Evolutionary conservation across 225 moss, liverwort and hornwort species (phyloP).

Genomic region (Thuidium tamariscinum): DNA sequence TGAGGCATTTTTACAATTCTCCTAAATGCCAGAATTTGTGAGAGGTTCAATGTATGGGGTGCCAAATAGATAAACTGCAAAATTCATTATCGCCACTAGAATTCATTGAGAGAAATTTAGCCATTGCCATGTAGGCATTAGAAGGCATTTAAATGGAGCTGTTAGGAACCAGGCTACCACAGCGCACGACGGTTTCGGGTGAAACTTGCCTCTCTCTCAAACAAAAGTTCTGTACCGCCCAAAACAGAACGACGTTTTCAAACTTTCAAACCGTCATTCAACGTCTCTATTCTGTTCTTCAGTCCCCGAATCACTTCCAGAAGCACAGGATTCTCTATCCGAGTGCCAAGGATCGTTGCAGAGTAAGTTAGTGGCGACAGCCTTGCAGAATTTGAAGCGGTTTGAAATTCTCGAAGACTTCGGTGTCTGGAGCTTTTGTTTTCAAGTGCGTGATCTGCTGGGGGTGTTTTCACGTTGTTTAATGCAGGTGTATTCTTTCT

Average conservation of each 20-base stretch:
- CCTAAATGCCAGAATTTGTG: too few relatives aligned
- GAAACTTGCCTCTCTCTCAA: neutral
- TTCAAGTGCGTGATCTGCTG: neutral
- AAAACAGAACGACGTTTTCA: neutral
- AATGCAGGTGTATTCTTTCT: neutral
- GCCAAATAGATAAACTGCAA: too few relatives aligned
- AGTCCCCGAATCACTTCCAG: neutral
- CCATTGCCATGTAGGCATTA: too few relatives aligned
- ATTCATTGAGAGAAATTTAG: too few relatives aligned
- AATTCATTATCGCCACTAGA: too few relatives aligned
- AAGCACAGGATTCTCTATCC: neutral
- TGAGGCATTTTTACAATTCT: too few relatives aligned
- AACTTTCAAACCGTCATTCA: neutral
- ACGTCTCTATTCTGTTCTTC: constrained; percentile 4
- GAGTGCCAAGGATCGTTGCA: neutral
- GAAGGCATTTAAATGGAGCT: too few relatives aligned
- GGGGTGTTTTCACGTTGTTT: neutral
- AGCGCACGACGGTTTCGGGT: neutral
- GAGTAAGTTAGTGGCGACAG: neutral
- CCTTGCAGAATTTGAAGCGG: neutral
- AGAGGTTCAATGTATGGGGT: too few relatives aligned
- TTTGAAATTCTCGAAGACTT: neutral
- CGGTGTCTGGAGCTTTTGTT: neutral
- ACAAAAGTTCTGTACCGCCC: neutral
- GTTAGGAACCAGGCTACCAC: too few relatives aligned